phyloP scores from a whole-genome alignment of 306 rosid genomes.

The Dryas octopetala region DNA sequence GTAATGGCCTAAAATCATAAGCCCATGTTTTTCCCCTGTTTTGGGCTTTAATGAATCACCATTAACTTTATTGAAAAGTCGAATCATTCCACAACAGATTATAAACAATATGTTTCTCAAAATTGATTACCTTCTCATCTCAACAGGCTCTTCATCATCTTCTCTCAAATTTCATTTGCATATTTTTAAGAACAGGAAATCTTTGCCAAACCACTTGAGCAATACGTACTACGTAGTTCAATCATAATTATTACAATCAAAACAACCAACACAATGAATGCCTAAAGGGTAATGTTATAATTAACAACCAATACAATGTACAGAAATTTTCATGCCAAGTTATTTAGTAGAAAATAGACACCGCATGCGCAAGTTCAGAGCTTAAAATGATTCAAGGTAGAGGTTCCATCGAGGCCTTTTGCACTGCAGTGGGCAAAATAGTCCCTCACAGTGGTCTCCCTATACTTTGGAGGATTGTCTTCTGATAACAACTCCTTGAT shows the following conservation, averaged over 20 bases:
- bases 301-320: no score
- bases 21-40: neutral
- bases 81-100: no score
- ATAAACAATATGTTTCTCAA: no score
- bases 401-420: slow-evolving; percentile 1
- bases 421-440: neutral
- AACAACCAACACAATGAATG: slow-evolving; percentile 14
- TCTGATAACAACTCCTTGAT: slow-evolving; percentile 12
- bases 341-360: no score
- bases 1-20: slow-evolving; percentile 13
- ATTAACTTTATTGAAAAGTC: no score
- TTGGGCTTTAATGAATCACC: no score
- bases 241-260: slow-evolving; percentile 28
- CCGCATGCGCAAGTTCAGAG: neutral
- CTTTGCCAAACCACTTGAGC: no score
- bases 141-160: no score
- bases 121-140: no score
- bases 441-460: slow-evolving; percentile 11
- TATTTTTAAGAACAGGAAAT: no score
- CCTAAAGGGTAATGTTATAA: slow-evolving; percentile 1
- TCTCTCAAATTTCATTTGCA: no score
- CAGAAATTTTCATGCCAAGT: no score
- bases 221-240: slow-evolving; percentile 13
- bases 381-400: slow-evolving; percentile 1
- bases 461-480: slow-evolving; percentile 14